A percentile compares a stretch with the other conserved stretches of the same genome.
Evolutionary conservation across 2,329 filamentous ascomycete species (phyloP).

Genomic region (Sporothrix dimorphospora): DNA sequence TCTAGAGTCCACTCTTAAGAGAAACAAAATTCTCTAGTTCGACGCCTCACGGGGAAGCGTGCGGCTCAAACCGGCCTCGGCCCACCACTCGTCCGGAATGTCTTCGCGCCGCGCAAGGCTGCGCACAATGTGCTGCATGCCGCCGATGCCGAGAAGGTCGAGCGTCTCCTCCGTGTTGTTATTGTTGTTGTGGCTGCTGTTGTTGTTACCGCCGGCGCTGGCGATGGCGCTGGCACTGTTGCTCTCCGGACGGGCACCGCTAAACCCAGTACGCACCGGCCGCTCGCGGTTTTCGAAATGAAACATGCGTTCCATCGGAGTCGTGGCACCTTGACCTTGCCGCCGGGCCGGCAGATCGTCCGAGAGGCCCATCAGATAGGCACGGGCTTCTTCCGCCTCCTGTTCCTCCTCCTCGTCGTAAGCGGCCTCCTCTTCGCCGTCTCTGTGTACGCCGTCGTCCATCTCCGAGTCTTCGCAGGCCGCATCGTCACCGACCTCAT

Average conservation of each 20-base stretch:
- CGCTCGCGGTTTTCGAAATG: neutral
- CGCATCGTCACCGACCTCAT: slow-evolving; percentile 48
- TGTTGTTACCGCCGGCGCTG: slow-evolving; percentile 38
- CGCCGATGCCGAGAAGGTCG: slow-evolving; percentile 51
- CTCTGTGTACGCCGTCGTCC: slow-evolving; percentile 52
- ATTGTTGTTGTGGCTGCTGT: slow-evolving; percentile 32
- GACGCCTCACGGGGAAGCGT: slow-evolving; percentile 52
- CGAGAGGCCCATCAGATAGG: slow-evolving; percentile 34
- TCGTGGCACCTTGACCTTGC: neutral
- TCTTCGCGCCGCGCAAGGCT: slow-evolving; percentile 71
- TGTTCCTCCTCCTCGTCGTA: slow-evolving; percentile 52
- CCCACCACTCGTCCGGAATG: slow-evolving; percentile 84
- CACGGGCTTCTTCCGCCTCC: slow-evolving; percentile 39
- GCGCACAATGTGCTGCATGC: slow-evolving; percentile 74
- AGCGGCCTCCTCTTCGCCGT: slow-evolving; percentile 47
- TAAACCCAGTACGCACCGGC: slow-evolving; percentile 36
- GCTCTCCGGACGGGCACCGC: slow-evolving; percentile 1
- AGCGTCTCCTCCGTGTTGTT: slow-evolving; percentile 38
- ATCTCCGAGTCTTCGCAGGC: slow-evolving; percentile 60
- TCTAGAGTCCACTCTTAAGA: no score
- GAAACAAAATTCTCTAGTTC: neutral
- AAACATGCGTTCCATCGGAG: neutral
- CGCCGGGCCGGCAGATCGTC: neutral
- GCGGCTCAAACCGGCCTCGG: slow-evolving; percentile 66
- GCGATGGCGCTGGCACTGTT: neutral